Conservation (phyloP, 495 filamentous ascomycete genomes). For the Hypomontagnella submonticulosa region DNA sequence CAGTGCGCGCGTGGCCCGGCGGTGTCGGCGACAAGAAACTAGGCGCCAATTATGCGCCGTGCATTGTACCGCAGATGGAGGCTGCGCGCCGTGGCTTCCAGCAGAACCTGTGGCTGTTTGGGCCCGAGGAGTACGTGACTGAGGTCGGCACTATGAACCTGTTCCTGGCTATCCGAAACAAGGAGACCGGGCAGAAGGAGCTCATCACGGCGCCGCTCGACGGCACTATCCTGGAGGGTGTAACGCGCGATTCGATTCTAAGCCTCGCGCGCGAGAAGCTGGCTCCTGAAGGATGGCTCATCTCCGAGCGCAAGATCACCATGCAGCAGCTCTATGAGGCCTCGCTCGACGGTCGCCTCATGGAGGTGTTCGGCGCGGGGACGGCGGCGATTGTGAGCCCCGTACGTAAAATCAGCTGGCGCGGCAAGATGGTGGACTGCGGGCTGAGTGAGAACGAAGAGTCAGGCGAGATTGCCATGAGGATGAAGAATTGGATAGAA, state of each 20-base stretch:
- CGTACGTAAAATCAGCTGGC: constrained; percentile 87
- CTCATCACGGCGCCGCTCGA: constrained; percentile 92
- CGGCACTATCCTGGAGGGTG: constrained; percentile 96
- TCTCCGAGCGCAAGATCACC: constrained; percentile 87
- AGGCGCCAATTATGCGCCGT: constrained; percentile 97
- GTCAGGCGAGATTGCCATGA: constrained; percentile 81
- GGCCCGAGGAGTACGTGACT: constrained; percentile 91
- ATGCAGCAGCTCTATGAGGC: constrained; percentile 86
- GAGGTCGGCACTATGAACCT: constrained; percentile 99
- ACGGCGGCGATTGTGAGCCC: constrained; percentile 89
- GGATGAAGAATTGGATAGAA: constrained; percentile 97
- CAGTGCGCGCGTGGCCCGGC: constrained; percentile 96
- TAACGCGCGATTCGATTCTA: constrained; percentile 89
- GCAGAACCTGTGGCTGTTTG: constrained; percentile 98
- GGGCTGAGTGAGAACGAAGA: constrained; percentile 80
- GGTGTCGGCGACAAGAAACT: constrained; percentile 98
- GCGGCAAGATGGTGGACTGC: constrained; percentile 79
- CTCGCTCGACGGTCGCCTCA: constrained; percentile 80
- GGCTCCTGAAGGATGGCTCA: constrained; percentile 84
- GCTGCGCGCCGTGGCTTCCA: constrained; percentile 92
- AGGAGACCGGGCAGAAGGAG: constrained; percentile 87
- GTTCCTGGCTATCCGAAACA: constrained; percentile 82
- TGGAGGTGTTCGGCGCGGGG: constrained; percentile 93
- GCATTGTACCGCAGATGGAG: constrained; percentile 90
- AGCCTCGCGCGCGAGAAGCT: constrained; percentile 84